These are phyloP conservation scores for Neofusicoccum cordaticola DNA, from an alignment of 2,329 filamentous ascomycete genomes.

Conservation along the genomic window DNA sequence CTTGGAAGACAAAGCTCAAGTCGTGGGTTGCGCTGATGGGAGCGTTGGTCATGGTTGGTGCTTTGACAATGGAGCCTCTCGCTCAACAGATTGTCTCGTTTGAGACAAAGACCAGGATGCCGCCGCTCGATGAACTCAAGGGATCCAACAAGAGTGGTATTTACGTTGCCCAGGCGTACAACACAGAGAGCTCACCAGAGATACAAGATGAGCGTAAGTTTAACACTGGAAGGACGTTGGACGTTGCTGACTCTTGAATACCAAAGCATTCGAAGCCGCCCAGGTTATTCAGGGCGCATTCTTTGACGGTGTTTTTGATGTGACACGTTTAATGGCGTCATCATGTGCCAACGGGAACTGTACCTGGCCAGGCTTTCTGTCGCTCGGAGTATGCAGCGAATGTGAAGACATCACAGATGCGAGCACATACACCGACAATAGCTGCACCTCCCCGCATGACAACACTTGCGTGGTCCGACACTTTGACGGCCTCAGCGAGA, in stretches of 20 bases:
- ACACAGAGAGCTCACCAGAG: neutral
- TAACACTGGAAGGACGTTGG: too few relatives aligned
- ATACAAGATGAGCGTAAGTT: neutral
- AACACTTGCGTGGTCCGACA: too few relatives aligned
- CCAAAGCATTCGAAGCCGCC: neutral
- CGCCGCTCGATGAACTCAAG: neutral
- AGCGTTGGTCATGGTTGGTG: conserved; percentile 9
- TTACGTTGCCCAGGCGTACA: neutral
- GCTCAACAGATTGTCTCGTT: conserved; percentile 19
- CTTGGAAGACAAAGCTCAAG: neutral
- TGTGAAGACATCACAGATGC: neutral
- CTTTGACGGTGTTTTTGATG: neutral
- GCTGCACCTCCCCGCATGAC: neutral
- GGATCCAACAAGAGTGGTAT: neutral
- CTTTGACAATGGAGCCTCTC: conserved; percentile 18
- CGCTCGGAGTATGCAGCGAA: neutral
- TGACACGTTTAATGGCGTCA: neutral
- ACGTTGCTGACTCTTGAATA: neutral
- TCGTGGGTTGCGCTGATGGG: conserved; percentile 1
- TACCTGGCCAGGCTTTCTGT: neutral
- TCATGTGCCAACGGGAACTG: neutral
- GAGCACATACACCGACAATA: neutral
- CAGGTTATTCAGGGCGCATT: neutral
- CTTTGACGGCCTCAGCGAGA: too few relatives aligned
- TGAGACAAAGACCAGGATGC: neutral